Evolutionary conservation across 1,284 basidiomycete species (phyloP), one percentile per base, ranked within the genome.

Genomic region (Pholiota adiposa): DNA sequence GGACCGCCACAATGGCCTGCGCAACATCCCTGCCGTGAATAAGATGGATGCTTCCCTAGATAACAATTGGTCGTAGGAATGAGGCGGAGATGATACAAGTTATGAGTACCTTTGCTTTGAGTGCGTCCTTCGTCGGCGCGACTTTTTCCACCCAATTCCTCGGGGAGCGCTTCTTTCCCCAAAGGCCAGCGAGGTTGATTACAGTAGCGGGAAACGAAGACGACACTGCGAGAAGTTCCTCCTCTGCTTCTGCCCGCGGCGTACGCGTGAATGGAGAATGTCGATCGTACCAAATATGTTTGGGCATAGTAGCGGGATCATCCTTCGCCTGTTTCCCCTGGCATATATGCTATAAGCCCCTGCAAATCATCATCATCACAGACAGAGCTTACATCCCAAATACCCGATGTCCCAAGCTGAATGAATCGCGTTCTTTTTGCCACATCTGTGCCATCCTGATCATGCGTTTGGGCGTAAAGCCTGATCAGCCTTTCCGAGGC

Each of bases 111-210:
- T 86, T 88, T 16, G 67, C 68, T 31, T 69, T 73, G 51, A 89
- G 69, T 0, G 76, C 79, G 3, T 85, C 84, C 66, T 88, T 87
- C 2, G 79, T 79, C 0, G 83, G 76, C 0, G 83, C 83, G 12
- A 88, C 78, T 21, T 78, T 76, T 0, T 67, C 66, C 7, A 89
- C 77, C 79, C 82, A 88, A 60, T 84, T 83, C 49, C 75, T 73
- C 14, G 78, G 70, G 4, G 75, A 71, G 4, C 87, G 76, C 14
- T 71, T 60, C 1, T 83, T 83, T 19, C 88, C 87, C 84, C 85
- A 89, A 3, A 90, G 74, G 0, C 87, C 87, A 14, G 79, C 75
- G n/a, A 89, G 80, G 65, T 88, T 80, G 33, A 90, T 73, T 0
- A 89, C 83, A 0, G 83, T 83, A 1, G 83, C 80, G 0, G 72